Conservation (phyloP, 2,329 filamentous ascomycete species). For the Xylariaceae sp. region DNA sequence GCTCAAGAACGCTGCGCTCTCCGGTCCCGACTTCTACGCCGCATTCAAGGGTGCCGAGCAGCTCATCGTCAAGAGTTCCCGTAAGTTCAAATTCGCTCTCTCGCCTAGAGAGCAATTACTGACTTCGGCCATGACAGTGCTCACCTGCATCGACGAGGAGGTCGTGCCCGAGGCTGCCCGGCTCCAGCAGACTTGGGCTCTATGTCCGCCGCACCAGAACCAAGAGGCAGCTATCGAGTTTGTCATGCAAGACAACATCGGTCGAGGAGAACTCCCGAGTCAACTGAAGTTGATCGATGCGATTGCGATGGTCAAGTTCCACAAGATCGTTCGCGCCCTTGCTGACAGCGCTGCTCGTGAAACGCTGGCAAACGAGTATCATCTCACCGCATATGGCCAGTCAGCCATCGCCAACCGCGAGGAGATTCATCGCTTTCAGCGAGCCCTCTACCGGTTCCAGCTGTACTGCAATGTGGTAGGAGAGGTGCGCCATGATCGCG, state of each 20-base stretch:
- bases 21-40: constrained; percentile 7
- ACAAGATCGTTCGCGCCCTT: constrained; percentile 8
- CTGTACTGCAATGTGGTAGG: constrained; percentile 15
- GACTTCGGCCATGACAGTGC: neutral
- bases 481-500: rapidly evolving
- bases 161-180: constrained; percentile 13
- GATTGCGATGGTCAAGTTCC: constrained; percentile 3
- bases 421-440: constrained; percentile 10
- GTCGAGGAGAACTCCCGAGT: neutral
- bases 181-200: constrained; percentile 1
- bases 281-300: constrained; percentile 9
- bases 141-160: constrained; percentile 7
- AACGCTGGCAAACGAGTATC: neutral
- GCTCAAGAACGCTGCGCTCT: constrained; percentile 9
- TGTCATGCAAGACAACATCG: neutral
- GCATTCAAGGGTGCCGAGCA: constrained; percentile 9
- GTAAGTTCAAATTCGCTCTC: too few relatives aligned
- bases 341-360: neutral
- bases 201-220: neutral
- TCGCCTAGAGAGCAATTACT: too few relatives aligned
- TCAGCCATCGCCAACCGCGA: too few relatives aligned
- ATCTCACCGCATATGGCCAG: neutral
- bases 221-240: neutral
- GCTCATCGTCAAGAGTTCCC: constrained; percentile 1
- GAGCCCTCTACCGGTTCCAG: constrained; percentile 14